Base-by-base conservation (phyloP, 352 stramenopile species). In the Phytophthora ohioensis region DNA sequence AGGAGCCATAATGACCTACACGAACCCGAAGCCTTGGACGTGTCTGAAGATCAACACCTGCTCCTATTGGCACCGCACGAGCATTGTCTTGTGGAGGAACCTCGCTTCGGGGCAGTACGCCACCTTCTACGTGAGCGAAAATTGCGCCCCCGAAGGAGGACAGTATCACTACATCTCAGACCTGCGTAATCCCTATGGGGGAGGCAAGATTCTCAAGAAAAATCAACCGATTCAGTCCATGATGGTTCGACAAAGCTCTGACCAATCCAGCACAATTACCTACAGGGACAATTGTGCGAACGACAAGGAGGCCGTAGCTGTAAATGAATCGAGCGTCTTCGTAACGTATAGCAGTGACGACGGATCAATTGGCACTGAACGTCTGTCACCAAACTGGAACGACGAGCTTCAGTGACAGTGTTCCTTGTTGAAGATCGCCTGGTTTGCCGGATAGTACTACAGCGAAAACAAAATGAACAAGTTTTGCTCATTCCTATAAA, bases 1-100 rank as follows among this genome's bases (percentile, higher is more conserved):
- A 13, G 38, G 38, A 43, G 17, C 38, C 38, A 13, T 43, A 13
- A 5, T 43, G 9, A 43, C 21, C 21, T 61, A 54, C 60, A 46
- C 43, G 17, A 67, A 61, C 12, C 60, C 60, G 0, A 38, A 27
- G 10, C 3, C 32, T 30, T 65, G 56, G 46, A 58, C 36, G 5
- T 70, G 63, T 31, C 27, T 70, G 31, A 32, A 70, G 30, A 48
- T 70, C 55, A 43, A 38, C 32, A 58, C 12, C 21, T 70, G 63
- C 17, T 55, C 45, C 8, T 55, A 70, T 55, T 65, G 38, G 55
- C 27, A 47, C n/a, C 27, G 35, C 4, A 34, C 36, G 35, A 10
- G 9, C 5, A 32, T 11, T n/a, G 32, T 60, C 5, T 53, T 39
- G 35, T 70, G 63, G 63, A 55, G 39, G 7, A 51, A 52, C 31